Evolutionary conservation across 768 basidiomycete genomes (phyloP).

Genomic region (Suillus alpinus): DNA sequence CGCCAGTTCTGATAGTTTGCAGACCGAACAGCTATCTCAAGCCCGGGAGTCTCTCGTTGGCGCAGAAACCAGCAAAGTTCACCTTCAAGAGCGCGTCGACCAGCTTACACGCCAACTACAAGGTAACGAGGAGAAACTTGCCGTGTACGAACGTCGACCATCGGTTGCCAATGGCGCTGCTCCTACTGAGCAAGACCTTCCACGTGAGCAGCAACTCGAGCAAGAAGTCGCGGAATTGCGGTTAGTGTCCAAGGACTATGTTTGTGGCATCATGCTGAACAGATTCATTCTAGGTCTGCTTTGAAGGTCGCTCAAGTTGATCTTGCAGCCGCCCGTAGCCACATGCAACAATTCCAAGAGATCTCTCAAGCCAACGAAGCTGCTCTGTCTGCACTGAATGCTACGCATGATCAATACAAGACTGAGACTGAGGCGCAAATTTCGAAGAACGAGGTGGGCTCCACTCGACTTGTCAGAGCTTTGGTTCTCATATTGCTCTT

Average conservation of each 20-base stretch:
- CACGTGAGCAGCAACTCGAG: slow-evolving; percentile 77
- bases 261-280: not conserved
- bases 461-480: not conserved
- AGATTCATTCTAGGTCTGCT: slow-evolving; percentile 47
- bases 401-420: slow-evolving; percentile 81
- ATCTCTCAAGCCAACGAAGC: slow-evolving; percentile 82
- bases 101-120: slow-evolving; percentile 55
- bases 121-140: slow-evolving; percentile 79
- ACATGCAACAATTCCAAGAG: slow-evolving; percentile 82
- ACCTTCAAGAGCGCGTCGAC: slow-evolving; percentile 64
- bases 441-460: slow-evolving; percentile 62
- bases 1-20: slow-evolving; percentile 11
- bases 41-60: slow-evolving; percentile 68
- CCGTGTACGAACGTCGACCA: slow-evolving; percentile 77
- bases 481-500: not conserved
- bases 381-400: slow-evolving; percentile 65
- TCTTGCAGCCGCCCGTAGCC: slow-evolving; percentile 62
- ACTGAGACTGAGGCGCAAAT: slow-evolving; percentile 67
- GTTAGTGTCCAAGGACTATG: slow-evolving; percentile 36
- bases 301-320: slow-evolving; percentile 80
- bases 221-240: slow-evolving; percentile 83
- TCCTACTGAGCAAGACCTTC: slow-evolving; percentile 44
- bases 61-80: slow-evolving; percentile 76
- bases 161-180: slow-evolving; percentile 28
- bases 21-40: slow-evolving; percentile 65